Evolutionary conservation across 2,329 filamentous ascomycete species (phyloP), one percentile per base, ranked within the genome.

Genomic region (Clarireedia homoeocarpa): DNA sequence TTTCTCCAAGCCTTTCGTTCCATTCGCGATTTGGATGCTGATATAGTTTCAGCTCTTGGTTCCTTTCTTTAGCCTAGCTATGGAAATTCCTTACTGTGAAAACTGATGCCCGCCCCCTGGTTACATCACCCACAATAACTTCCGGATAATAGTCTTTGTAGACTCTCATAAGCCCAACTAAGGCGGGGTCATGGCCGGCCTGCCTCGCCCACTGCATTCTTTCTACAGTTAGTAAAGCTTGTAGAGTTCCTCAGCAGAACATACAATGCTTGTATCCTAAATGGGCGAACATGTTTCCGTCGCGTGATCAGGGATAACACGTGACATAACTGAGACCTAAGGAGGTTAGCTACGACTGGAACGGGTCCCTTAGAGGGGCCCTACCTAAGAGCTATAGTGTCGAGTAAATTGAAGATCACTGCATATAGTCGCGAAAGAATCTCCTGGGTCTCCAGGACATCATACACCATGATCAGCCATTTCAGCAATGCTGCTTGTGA

Each of bases 131-230:
- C 14, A 92, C 80, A 58, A 95, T 89, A 54, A 95, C 89, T 68
- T 95, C 89, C 0, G 90, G 89, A 65, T 92, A 95, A 70, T 92
- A 95, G 68, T 92, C 89, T 68, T 94, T 94, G 74, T 86, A 95
- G n/a, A 92, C 83, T 55, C 86, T 81, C 50, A 95, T 74, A 17
- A 95, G 75, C 3, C 88, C 88, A 39, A 87, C 77, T 38, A 95
- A 74, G 51, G 84, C 80, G 49, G 85, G 86, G 55, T 95, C 90
- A 65, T 88, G 86, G 17, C 85, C 85, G 4, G 77, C 80, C 65
- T 83, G 80, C 45, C 82, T 72, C 2, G 80, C 79, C 36, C 85
- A 69, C 39, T 75, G 74, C 60, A 86, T 73, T 50, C 82, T 85
- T 51, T 10, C 34, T 67, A 26, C 67, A 60, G 7, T 30, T 61